phyloP scores from a whole-genome alignment of 2,329 filamentous ascomycete genomes.

The Helicocarpus griseus region DNA sequence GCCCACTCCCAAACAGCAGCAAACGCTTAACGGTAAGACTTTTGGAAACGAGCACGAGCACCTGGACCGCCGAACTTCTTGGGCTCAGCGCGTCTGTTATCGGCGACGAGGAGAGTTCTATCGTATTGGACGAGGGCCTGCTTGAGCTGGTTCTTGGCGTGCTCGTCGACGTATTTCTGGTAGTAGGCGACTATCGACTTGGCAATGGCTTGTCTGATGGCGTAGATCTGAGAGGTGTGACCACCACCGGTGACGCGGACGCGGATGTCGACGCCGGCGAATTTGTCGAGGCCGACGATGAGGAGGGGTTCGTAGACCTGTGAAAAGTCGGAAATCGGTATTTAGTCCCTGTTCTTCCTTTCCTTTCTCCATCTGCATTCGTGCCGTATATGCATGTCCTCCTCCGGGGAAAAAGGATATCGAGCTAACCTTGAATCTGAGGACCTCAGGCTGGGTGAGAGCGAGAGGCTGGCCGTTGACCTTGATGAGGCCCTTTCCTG shows the following conservation, averaged over 20 bases:
- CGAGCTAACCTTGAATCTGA: slow-evolving; percentile 77
- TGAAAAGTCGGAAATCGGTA: slow-evolving; percentile 1
- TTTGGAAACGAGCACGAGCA: slow-evolving; percentile 95
- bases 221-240: slow-evolving; percentile 95
- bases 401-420: slow-evolving; percentile 1
- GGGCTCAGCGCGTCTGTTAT: slow-evolving; percentile 98
- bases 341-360: not conserved
- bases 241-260: slow-evolving; percentile 94
- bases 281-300: slow-evolving; percentile 95
- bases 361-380: not conserved
- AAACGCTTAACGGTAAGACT: slow-evolving; percentile 84
- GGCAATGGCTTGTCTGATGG: slow-evolving; percentile 96
- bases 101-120: slow-evolving; percentile 93
- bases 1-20: too few species aligned
- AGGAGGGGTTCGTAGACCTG: slow-evolving; percentile 98
- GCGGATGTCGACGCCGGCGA: slow-evolving; percentile 92
- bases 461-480: slow-evolving; percentile 95
- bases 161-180: slow-evolving; percentile 99
- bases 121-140: slow-evolving; percentile 92
- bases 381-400: not conserved
- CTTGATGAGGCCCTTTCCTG: slow-evolving; percentile 86
- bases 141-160: slow-evolving; percentile 99
- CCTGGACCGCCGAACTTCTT: slow-evolving; percentile 84
- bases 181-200: slow-evolving; percentile 98
- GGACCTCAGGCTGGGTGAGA: slow-evolving; percentile 90